A percentile compares a stretch with the other conserved stretches of the same genome.
Conservation (phyloP, 2,329 filamentous ascomycete genomes). For the Talaromyces marneffei region DNA sequence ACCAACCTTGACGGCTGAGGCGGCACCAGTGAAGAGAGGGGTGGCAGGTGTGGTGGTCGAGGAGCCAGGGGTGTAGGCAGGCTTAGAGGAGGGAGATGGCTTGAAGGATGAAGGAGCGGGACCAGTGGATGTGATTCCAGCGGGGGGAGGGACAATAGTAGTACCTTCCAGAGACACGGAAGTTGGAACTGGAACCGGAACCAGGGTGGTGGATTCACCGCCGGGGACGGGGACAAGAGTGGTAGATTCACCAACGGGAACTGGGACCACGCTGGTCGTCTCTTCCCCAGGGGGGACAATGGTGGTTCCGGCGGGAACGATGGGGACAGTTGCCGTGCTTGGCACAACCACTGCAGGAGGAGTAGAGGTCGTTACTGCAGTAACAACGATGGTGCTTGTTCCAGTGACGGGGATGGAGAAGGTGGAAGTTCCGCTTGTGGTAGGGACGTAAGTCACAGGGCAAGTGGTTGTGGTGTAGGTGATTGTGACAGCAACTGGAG, state of each 20-base stretch:
- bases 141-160: neutral
- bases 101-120: neutral
- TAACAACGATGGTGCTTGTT: constrained; percentile 15
- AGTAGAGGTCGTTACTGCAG: constrained; percentile 11
- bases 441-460: constrained; percentile 11
- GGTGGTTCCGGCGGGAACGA: neutral
- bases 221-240: neutral
- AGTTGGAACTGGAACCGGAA: neutral
- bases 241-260: neutral
- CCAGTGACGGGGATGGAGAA: constrained; percentile 12
- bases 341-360: neutral
- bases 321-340: neutral
- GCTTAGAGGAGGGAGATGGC: neutral
- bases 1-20: constrained; percentile 6
- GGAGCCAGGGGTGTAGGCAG: neutral
- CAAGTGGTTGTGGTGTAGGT: constrained; percentile 14
- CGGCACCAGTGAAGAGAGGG: constrained; percentile 9
- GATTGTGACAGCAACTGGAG: constrained; percentile 8
- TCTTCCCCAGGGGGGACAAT: neutral
- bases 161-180: constrained; percentile 1
- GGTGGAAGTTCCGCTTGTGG: constrained; percentile 12
- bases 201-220: neutral
- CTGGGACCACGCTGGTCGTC: neutral
- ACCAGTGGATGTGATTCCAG: neutral
- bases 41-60: neutral